Percentiles rank a stretch among this genome's conserved stretches.
Conservation (phyloP, 2,329 filamentous ascomycete species). For the Alternaria atra region DNA sequence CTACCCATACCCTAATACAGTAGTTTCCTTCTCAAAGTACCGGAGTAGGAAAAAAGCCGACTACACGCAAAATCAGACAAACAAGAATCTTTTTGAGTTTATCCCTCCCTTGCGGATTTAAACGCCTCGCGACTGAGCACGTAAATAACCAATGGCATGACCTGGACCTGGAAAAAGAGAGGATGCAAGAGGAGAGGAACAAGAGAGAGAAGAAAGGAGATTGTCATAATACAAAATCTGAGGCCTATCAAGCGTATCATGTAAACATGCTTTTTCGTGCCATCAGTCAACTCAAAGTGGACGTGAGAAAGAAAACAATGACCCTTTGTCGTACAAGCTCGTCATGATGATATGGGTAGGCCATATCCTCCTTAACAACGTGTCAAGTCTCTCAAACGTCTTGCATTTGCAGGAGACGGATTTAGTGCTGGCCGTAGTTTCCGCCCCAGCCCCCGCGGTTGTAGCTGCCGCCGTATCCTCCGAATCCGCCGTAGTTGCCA, state of each 20-base stretch:
- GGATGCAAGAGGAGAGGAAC: slow-evolving; percentile 43
- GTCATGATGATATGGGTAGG: slow-evolving; percentile 33
- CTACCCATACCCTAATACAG: slow-evolving; percentile 26
- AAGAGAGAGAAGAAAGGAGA: slow-evolving; percentile 36
- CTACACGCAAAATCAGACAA: slow-evolving; percentile 23
- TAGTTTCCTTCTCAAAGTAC: slow-evolving; percentile 17
- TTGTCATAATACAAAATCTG: slow-evolving; percentile 47
- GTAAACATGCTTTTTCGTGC: slow-evolving; percentile 37
- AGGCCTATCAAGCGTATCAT: slow-evolving; percentile 36
- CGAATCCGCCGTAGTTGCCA: slow-evolving; percentile 55
- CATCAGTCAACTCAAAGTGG: slow-evolving; percentile 34
- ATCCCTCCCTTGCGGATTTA: slow-evolving; percentile 36
- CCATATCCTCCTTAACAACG: slow-evolving; percentile 25
- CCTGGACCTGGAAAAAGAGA: slow-evolving; percentile 36
- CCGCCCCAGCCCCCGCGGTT: slow-evolving; percentile 60
- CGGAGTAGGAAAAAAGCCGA: slow-evolving; percentile 19
- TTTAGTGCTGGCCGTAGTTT: slow-evolving; percentile 56
- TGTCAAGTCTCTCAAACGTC: slow-evolving; percentile 11
- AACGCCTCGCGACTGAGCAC: slow-evolving; percentile 37
- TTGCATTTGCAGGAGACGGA: neutral
- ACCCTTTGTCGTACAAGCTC: slow-evolving; percentile 36
- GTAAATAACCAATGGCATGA: slow-evolving; percentile 27
- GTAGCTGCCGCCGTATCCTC: slow-evolving; percentile 52
- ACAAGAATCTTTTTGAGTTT: slow-evolving; percentile 33
- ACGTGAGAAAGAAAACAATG: slow-evolving; percentile 27